Conservation (phyloP, 768 basidiomycete species). For the Suillus variegatus region DNA sequence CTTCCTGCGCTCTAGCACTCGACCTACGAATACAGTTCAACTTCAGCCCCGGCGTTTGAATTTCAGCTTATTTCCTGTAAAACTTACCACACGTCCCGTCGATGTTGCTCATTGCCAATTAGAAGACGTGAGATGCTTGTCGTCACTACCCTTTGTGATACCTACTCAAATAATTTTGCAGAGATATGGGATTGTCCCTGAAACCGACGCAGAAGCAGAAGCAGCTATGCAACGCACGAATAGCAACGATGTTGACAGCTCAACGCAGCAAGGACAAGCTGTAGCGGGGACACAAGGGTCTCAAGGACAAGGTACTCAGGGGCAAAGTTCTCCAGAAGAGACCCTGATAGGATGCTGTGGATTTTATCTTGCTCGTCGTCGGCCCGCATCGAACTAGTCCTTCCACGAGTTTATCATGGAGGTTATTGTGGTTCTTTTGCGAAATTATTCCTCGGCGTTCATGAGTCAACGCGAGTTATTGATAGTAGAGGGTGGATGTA, state of each 20-base stretch:
- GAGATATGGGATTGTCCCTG: not conserved
- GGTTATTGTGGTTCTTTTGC: no score
- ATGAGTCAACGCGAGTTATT: not conserved
- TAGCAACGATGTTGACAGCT: not conserved
- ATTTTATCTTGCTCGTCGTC: not conserved
- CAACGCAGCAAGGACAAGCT: not conserved
- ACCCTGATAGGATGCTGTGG: not conserved
- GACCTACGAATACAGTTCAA: no score
- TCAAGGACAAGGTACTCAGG: not conserved
- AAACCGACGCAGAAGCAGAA: not conserved
- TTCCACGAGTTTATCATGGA: not conserved
- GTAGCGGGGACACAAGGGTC: not conserved
- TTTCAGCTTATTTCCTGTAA: not conserved
- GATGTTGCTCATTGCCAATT: not conserved
- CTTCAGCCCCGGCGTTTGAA: not conserved
- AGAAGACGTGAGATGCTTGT: not conserved
- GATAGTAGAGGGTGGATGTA: not conserved
- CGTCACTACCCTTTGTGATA: not conserved
- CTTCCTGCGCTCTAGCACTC: not conserved
- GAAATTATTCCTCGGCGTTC: no score
- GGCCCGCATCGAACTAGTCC: not conserved
- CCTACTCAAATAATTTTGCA: not conserved
- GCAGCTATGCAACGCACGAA: not conserved
- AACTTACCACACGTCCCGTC: no score
- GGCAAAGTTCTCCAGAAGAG: not conserved